Evolutionary conservation across 139 green algal species (phyloP).

Genomic region (Chlamydomonas incerta): DNA sequence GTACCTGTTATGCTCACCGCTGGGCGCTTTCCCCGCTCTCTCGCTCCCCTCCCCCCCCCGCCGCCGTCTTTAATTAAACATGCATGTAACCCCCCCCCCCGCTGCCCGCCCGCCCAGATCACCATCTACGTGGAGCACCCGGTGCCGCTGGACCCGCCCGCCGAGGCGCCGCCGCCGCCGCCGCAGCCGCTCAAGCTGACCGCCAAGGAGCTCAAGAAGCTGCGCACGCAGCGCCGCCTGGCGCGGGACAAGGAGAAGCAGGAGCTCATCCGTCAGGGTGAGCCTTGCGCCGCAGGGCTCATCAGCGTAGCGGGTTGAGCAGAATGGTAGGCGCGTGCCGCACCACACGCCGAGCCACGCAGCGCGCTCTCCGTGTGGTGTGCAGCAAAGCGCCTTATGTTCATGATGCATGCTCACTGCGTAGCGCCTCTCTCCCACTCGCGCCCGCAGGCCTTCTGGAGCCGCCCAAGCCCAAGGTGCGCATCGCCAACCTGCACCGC

Average conservation of each 20-base stretch:
- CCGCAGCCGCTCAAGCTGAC: slow-evolving; percentile 86
- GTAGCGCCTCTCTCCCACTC: not conserved
- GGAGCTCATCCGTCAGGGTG: slow-evolving; percentile 85
- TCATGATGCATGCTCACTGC: too few relatives aligned
- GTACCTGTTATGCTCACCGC: too few relatives aligned
- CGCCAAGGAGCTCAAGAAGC: slow-evolving; percentile 92
- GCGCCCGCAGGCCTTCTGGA: slow-evolving; percentile 88
- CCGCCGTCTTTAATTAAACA: too few relatives aligned
- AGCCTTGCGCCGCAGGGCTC: too few relatives aligned
- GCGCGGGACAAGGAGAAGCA: slow-evolving; percentile 97
- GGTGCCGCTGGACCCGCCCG: slow-evolving; percentile 91
- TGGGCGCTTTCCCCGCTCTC: too few relatives aligned
- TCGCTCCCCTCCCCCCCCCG: not conserved
- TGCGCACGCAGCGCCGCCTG: slow-evolving; percentile 92
- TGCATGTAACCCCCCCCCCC: too few relatives aligned
- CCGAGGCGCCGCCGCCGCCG: slow-evolving; percentile 77
- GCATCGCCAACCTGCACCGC: slow-evolving; percentile 96
- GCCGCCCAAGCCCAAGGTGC: slow-evolving; percentile 95
- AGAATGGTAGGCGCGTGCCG: too few relatives aligned
- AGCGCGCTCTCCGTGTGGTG: too few relatives aligned
- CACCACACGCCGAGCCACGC: too few relatives aligned
- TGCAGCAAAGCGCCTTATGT: too few relatives aligned
- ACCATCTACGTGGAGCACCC: slow-evolving; percentile 89
- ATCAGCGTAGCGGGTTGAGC: too few relatives aligned
- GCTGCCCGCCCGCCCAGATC: slow-evolving; percentile 59